Percentiles rank a stretch among this genome's conserved stretches.
Evolutionary conservation across 2,329 filamentous ascomycete species (phyloP).

Genomic region (Fusarium brevicatenulatum): DNA sequence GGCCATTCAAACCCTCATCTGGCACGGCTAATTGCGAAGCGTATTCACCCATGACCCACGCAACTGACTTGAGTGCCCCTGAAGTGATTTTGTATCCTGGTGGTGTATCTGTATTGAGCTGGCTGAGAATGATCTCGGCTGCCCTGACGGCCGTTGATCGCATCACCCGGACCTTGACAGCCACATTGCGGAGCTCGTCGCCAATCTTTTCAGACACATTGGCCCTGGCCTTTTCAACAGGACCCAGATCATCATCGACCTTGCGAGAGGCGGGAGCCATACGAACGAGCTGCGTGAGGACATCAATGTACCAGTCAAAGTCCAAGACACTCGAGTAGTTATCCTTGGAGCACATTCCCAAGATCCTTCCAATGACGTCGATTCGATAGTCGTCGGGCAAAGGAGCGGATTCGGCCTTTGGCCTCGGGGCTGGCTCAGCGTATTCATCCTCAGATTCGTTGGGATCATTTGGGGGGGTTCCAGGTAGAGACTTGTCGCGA

Average conservation of each 20-base stretch:
- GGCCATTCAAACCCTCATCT: slow-evolving; percentile 75
- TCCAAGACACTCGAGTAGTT: slow-evolving; percentile 88
- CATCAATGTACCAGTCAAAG: slow-evolving; percentile 97
- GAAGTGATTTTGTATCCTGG: slow-evolving; percentile 66
- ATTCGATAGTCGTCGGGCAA: slow-evolving; percentile 87
- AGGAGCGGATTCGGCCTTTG: slow-evolving; percentile 59
- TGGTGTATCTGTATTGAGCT: slow-evolving; percentile 62
- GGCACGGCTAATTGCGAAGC: slow-evolving; percentile 75
- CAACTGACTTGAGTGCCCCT: slow-evolving; percentile 77
- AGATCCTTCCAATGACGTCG: slow-evolving; percentile 82
- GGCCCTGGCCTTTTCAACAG: slow-evolving; percentile 43
- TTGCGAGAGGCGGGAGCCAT: slow-evolving; percentile 66
- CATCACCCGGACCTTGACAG: slow-evolving; percentile 89
- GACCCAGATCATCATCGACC: slow-evolving; percentile 51
- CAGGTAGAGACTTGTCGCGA: slow-evolving; percentile 56
- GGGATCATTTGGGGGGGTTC: slow-evolving; percentile 57
- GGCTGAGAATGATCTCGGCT: slow-evolving; percentile 78
- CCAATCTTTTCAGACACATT: slow-evolving; percentile 79
- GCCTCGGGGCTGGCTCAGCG: slow-evolving; percentile 47
- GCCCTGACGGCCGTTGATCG: slow-evolving; percentile 83
- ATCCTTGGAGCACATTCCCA: slow-evolving; percentile 89
- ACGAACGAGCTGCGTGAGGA: slow-evolving; percentile 85
- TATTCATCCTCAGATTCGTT: slow-evolving; percentile 63
- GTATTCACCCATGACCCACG: slow-evolving; percentile 92
- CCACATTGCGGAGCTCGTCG: slow-evolving; percentile 86